Conservation (phyloP, 345 rosid species). For the Microthlaspi erraticum region DNA sequence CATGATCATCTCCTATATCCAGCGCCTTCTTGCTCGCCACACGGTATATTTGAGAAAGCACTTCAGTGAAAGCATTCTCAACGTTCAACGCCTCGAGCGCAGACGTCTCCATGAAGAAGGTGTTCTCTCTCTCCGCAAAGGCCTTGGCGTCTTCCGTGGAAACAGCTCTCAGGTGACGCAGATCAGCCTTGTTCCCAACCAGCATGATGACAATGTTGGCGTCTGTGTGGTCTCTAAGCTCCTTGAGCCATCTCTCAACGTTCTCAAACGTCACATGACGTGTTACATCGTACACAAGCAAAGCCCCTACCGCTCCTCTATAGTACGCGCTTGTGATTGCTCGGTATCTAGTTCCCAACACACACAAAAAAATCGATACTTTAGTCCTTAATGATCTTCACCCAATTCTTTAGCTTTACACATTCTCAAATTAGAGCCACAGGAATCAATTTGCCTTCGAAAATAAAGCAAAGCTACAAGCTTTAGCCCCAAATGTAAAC, state of each 20-base stretch:
- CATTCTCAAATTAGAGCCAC: neutral
- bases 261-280: slow-evolving; percentile 85
- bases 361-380: slow-evolving; percentile 5
- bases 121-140: slow-evolving; percentile 77
- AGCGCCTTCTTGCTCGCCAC: slow-evolving; percentile 75
- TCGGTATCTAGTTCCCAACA: slow-evolving; percentile 58
- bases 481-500: neutral
- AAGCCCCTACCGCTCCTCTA: slow-evolving; percentile 88
- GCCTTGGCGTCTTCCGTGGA: slow-evolving; percentile 69
- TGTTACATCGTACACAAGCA: slow-evolving; percentile 86
- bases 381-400: slow-evolving; percentile 3
- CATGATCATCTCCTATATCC: slow-evolving; percentile 64
- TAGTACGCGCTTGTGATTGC: slow-evolving; percentile 95
- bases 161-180: slow-evolving; percentile 80
- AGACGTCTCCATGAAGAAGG: slow-evolving; percentile 89
- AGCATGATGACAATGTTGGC: slow-evolving; percentile 86
- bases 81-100: slow-evolving; percentile 85
- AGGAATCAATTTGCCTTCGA: neutral
- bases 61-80: slow-evolving; percentile 81
- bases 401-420: neutral
- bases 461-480: neutral
- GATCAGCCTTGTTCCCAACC: slow-evolving; percentile 89
- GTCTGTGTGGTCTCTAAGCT: slow-evolving; percentile 84
- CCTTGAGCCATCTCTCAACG: slow-evolving; percentile 91
- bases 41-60: slow-evolving; percentile 78